These are phyloP conservation scores for Candida freyschussii DNA, from an alignment of 1,139 yeast genomes.

Conservation along the genomic window DNA sequence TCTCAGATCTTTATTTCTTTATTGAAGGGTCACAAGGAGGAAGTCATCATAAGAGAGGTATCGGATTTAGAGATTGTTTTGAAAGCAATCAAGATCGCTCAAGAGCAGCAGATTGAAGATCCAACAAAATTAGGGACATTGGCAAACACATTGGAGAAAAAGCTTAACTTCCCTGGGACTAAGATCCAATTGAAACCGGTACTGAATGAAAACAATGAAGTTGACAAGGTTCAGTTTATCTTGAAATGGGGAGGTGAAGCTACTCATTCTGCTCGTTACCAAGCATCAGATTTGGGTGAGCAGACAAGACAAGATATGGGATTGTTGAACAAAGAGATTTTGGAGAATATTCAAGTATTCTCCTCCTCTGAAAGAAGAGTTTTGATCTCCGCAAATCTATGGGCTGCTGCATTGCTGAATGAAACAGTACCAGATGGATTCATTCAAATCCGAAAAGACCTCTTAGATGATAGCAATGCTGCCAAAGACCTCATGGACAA, in stretches of 20 bases:
- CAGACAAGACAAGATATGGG: conserved; percentile 90
- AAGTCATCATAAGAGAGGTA: conserved; percentile 88
- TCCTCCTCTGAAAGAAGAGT: conserved; percentile 96
- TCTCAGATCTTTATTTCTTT: conserved; percentile 82
- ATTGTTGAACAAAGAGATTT: conserved; percentile 76
- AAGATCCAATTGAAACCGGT: conserved; percentile 95
- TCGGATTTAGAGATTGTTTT: conserved; percentile 81
- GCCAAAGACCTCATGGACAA: conserved; percentile 98
- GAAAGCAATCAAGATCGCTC: conserved; percentile 79
- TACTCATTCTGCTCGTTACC: conserved; percentile 94
- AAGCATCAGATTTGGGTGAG: conserved; percentile 93
- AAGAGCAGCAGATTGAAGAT: conserved; percentile 76
- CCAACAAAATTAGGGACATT: conserved; percentile 68
- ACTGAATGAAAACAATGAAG: conserved; percentile 60
- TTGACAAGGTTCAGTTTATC: conserved; percentile 92
- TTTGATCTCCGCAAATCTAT: conserved; percentile 83
- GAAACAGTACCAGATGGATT: conserved; percentile 68
- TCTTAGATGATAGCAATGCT: conserved; percentile 94
- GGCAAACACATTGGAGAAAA: conserved; percentile 80
- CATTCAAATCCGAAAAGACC: conserved; percentile 79
- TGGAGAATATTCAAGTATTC: conserved; percentile 79
- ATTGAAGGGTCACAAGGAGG: conserved; percentile 91
- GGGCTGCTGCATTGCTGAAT: conserved; percentile 78
- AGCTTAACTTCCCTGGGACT: conserved; percentile 90
- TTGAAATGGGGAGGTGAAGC: conserved; percentile 99